These are phyloP conservation scores for Podaxis mareebaensis DNA, from an alignment of 768 basidiomycete species.

Conservation along the genomic window DNA sequence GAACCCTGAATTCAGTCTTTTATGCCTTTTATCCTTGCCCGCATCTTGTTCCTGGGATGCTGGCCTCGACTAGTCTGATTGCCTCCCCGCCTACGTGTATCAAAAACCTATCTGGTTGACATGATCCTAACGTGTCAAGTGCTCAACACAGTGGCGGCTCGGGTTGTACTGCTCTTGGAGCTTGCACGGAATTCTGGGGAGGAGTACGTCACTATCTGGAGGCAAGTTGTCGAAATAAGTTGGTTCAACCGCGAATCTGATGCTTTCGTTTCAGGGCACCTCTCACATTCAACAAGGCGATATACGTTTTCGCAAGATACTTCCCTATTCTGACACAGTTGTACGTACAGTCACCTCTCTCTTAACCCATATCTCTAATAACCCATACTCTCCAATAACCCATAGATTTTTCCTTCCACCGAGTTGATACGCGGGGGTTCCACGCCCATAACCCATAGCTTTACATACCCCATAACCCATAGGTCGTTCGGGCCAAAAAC, in stretches of 20 bases:
- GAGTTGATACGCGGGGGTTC: no score
- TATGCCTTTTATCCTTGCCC: no score
- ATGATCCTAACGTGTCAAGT: background rate
- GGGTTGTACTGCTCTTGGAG: background rate
- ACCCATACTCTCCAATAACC: no score
- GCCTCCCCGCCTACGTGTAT: background rate
- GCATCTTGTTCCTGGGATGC: background rate
- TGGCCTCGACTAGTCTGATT: background rate
- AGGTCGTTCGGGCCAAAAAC: no score
- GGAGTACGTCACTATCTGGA: background rate
- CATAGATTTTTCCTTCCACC: no score
- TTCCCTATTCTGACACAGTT: background rate
- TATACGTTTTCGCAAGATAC: background rate
- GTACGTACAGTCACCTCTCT: no score
- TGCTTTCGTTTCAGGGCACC: background rate
- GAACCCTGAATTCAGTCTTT: no score
- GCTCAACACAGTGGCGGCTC: background rate
- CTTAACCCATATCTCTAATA: no score
- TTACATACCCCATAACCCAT: no score
- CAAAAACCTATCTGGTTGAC: background rate
- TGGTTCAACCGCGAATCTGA: background rate
- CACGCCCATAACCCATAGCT: no score
- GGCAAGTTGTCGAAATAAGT: background rate
- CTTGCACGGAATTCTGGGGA: background rate
- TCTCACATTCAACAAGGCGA: background rate